Percentiles rank a stretch among this genome's conserved stretches.
Conservation (phyloP, 306 rosid species). For the Hippophae tibetana region DNA sequence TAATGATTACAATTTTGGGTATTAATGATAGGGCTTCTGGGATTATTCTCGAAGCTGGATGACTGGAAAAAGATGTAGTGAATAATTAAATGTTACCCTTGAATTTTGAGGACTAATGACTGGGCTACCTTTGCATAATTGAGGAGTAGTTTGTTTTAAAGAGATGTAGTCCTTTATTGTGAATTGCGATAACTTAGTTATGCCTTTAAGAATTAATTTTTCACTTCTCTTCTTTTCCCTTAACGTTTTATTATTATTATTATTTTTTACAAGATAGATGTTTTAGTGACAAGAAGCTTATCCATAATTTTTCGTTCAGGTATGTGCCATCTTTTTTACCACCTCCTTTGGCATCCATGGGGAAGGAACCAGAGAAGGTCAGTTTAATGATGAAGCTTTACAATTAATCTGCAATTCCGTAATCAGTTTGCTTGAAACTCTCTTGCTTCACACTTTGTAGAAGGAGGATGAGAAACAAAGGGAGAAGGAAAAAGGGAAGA, state of each 20-base stretch:
- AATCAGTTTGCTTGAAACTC: constrained; percentile 8
- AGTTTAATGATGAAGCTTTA: constrained; percentile 19
- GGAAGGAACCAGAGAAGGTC: constrained; percentile 88
- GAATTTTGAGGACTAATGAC: too few relatives aligned
- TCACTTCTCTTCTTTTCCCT: background rate
- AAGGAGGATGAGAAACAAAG: constrained; percentile 86
- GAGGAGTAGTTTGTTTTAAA: too few relatives aligned
- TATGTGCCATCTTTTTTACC: constrained; percentile 95
- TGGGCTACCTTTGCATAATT: too few relatives aligned
- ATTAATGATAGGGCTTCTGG: too few relatives aligned
- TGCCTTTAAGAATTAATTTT: background rate
- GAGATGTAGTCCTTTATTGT: too few relatives aligned
- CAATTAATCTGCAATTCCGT: constrained; percentile 1
- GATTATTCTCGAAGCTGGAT: too few relatives aligned
- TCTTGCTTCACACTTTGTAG: constrained; percentile 33
- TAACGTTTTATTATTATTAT: too few relatives aligned
- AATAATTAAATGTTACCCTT: too few relatives aligned
- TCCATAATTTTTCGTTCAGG: constrained; percentile 48
- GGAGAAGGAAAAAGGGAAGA: constrained; percentile 87
- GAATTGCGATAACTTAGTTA: too few relatives aligned
- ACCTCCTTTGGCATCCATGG: constrained; percentile 88
- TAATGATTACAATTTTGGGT: too few relatives aligned
- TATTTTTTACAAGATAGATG: too few relatives aligned
- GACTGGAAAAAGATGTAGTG: too few relatives aligned
- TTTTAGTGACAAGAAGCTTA: constrained; percentile 28